A percentile compares a stretch with the other conserved stretches of the same genome.
These are phyloP conservation scores for Talaromyces pinophilus DNA, from an alignment of 2,329 filamentous ascomycete species.

Conservation along the genomic window DNA sequence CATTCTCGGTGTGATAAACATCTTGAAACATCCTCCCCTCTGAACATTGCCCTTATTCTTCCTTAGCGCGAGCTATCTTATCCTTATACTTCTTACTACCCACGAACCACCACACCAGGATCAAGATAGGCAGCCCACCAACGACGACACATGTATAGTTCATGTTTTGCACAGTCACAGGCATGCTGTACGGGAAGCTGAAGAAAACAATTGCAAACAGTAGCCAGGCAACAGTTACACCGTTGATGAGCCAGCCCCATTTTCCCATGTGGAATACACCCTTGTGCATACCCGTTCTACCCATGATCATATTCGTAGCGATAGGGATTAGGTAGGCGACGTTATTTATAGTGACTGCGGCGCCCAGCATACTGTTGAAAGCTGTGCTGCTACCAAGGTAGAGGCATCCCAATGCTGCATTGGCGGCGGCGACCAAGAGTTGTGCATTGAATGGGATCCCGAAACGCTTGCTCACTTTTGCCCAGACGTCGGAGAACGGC, in stretches of 20 bases:
- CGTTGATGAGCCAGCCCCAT: slow-evolving; percentile 47
- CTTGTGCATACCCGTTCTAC: slow-evolving; percentile 46
- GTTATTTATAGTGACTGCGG: slow-evolving; percentile 46
- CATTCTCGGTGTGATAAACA: neutral
- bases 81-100: slow-evolving; percentile 22
- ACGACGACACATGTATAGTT: slow-evolving; percentile 54
- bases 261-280: slow-evolving; percentile 51
- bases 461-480: slow-evolving; percentile 46
- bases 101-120: slow-evolving; percentile 48
- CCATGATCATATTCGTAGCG: slow-evolving; percentile 48
- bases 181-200: slow-evolving; percentile 45
- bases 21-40: neutral
- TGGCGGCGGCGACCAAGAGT: slow-evolving; percentile 51
- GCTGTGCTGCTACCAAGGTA: slow-evolving; percentile 68
- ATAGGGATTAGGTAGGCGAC: slow-evolving; percentile 52
- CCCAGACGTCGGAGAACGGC: slow-evolving; percentile 34
- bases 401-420: slow-evolving; percentile 62
- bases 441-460: slow-evolving; percentile 59
- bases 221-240: slow-evolving; percentile 51
- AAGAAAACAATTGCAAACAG: slow-evolving; percentile 55
- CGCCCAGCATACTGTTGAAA: slow-evolving; percentile 57
- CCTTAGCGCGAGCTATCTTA: slow-evolving; percentile 34
- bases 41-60: slow-evolving; percentile 33
- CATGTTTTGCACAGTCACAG: slow-evolving; percentile 47
- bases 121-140: slow-evolving; percentile 44